These are phyloP conservation scores for Neoscytalidium dimidiatum DNA, from an alignment of 2,329 filamentous ascomycete species.

Conservation along the genomic window DNA sequence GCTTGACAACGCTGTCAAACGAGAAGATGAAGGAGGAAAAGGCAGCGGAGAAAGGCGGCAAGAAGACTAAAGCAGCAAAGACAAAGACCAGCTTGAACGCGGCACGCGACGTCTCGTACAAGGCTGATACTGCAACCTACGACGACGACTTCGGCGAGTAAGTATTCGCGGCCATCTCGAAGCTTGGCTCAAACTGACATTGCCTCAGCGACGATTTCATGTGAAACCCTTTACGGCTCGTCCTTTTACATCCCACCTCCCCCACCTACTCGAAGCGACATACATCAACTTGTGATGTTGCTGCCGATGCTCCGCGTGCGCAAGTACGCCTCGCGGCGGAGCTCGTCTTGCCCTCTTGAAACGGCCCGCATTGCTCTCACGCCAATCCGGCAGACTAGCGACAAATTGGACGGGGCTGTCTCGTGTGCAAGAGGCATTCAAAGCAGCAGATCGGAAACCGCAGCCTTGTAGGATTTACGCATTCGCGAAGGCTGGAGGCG, in stretches of 20 bases:
- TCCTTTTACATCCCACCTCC: constrained; percentile 11
- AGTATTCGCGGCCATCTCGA: constrained; percentile 39
- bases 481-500: constrained; percentile 6
- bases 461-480: constrained; percentile 5
- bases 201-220: constrained; percentile 39
- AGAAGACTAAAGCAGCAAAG: constrained; percentile 97
- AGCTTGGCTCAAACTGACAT: constrained; percentile 26
- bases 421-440: constrained; percentile 9
- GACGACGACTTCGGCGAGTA: constrained; percentile 86
- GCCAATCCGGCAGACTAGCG: constrained; percentile 11
- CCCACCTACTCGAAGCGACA: constrained; percentile 12
- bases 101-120: constrained; percentile 55
- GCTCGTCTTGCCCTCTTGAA: constrained; percentile 13
- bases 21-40: constrained; percentile 99
- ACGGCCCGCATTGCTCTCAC: constrained; percentile 15
- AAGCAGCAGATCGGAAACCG: constrained; percentile 8
- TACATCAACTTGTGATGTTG: constrained; percentile 13
- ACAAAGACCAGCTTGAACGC: constrained; percentile 84
- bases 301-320: constrained; percentile 6
- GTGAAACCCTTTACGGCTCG: constrained; percentile 28
- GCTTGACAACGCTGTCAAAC: constrained; percentile 86
- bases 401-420: constrained; percentile 4
- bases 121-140: constrained; percentile 74
- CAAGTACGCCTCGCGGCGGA: constrained; percentile 15
- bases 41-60: constrained; percentile 85